Evolutionary conservation across 306 rosid genomes (phyloP).

Genomic region (Quercus alba): DNA sequence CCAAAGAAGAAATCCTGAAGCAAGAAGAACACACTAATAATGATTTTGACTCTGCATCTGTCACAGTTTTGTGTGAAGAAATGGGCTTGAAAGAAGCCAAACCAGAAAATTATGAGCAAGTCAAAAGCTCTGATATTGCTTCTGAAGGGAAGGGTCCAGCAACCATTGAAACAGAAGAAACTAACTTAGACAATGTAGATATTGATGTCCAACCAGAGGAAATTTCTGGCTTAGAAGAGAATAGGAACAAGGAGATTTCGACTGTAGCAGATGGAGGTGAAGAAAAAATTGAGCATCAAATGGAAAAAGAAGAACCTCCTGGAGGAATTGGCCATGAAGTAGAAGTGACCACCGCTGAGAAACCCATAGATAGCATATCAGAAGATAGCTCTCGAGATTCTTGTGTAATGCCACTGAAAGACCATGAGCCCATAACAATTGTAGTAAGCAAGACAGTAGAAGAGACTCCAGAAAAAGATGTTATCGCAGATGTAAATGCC

Average conservation of each 20-base stretch:
- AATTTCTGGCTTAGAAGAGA: neutral
- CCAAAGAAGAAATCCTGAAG: neutral
- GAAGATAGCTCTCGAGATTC: constrained; percentile 6
- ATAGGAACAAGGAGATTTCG: neutral
- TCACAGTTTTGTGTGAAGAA: neutral
- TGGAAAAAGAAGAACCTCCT: neutral
- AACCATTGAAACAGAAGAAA: constrained; percentile 15
- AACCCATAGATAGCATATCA: neutral
- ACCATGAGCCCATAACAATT: neutral
- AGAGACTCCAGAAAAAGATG: constrained; percentile 3
- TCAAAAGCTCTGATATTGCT: neutral
- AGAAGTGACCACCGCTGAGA: no score
- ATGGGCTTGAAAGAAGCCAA: neutral
- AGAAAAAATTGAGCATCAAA: neutral
- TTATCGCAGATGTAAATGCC: neutral
- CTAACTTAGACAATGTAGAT: neutral
- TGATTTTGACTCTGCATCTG: neutral
- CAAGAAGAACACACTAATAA: neutral
- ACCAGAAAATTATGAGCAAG: neutral
- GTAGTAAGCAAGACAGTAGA: constrained; percentile 9
- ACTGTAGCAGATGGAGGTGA: neutral
- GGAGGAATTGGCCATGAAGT: neutral
- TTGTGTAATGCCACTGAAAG: constrained; percentile 1
- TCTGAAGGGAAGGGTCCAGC: constrained; percentile 1
- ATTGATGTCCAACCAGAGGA: constrained; percentile 15